Percentiles rank a stretch among this genome's conserved stretches.
Evolutionary conservation across 345 rosid species (phyloP).

Genomic region (Erucastrum elatum): DNA sequence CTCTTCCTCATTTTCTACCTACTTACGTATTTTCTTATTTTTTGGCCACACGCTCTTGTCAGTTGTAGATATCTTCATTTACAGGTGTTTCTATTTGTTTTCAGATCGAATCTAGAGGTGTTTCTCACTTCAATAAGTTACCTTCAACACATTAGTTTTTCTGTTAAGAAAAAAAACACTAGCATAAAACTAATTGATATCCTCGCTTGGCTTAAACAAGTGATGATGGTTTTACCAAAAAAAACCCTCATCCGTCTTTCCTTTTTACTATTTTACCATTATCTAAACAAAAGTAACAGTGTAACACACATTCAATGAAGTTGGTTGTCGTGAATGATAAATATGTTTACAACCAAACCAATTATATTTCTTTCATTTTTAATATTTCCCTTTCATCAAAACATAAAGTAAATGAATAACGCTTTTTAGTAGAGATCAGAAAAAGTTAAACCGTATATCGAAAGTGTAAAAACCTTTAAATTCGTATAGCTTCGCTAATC

Average conservation of each 20-base stretch:
- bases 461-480: neutral
- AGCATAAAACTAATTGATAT: too few species aligned
- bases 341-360: neutral
- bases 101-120: constrained; percentile 29
- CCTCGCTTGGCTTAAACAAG: too few species aligned
- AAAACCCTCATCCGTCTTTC: too few species aligned
- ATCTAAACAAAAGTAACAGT: too few species aligned
- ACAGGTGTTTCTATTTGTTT: constrained; percentile 10
- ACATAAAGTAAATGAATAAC: neutral
- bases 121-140: constrained; percentile 2
- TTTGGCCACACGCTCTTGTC: constrained; percentile 36
- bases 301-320: neutral
- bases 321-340: neutral
- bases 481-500: neutral
- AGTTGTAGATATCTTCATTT: constrained; percentile 28
- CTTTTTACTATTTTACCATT: too few species aligned
- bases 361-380: neutral
- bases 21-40: neutral
- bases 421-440: neutral
- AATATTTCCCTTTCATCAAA: neutral
- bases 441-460: neutral
- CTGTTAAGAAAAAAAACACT: too few species aligned
- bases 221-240: too few species aligned
- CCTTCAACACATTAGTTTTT: neutral
- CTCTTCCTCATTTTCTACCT: neutral